Evolutionary conservation across 1,284 basidiomycete species (phyloP).

Genomic region (Vanrija sp.): DNA sequence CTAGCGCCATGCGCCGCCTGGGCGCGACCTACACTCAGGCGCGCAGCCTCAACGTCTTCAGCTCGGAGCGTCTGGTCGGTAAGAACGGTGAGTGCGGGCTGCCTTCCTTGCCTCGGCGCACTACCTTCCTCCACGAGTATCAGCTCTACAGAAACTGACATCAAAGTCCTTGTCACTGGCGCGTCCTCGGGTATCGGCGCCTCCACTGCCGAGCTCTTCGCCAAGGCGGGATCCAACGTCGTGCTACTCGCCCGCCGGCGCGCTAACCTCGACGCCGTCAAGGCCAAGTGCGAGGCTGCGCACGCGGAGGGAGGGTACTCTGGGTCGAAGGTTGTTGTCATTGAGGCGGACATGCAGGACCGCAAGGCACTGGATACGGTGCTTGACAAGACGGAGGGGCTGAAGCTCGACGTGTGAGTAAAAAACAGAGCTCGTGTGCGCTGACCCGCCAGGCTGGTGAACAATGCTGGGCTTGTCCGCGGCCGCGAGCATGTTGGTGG

Average conservation of each 20-base stretch:
- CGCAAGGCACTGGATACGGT: conserved; percentile 26
- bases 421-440: background rate
- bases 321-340: conserved; percentile 30
- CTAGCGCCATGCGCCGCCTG: background rate
- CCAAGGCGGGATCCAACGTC: conserved; percentile 38
- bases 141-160: background rate
- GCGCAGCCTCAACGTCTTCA: conserved; percentile 8
- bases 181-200: conserved; percentile 46
- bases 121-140: background rate
- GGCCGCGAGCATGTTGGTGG: conserved; percentile 47
- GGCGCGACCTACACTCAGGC: background rate
- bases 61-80: conserved; percentile 19
- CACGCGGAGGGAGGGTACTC: conserved; percentile 20
- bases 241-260: conserved; percentile 39
- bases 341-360: conserved; percentile 42
- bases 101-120: background rate
- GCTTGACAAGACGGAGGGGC: conserved; percentile 27
- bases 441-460: conserved; percentile 39
- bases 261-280: conserved; percentile 35
- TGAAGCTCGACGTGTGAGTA: conserved; percentile 43
- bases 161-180: conserved; percentile 41
- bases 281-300: conserved; percentile 26
- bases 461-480: conserved; percentile 49
- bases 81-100: conserved; percentile 28
- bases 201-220: conserved; percentile 40